phyloP scores from a whole-genome alignment of 1,284 basidiomycete species.

The Ganoderma multipileum region DNA sequence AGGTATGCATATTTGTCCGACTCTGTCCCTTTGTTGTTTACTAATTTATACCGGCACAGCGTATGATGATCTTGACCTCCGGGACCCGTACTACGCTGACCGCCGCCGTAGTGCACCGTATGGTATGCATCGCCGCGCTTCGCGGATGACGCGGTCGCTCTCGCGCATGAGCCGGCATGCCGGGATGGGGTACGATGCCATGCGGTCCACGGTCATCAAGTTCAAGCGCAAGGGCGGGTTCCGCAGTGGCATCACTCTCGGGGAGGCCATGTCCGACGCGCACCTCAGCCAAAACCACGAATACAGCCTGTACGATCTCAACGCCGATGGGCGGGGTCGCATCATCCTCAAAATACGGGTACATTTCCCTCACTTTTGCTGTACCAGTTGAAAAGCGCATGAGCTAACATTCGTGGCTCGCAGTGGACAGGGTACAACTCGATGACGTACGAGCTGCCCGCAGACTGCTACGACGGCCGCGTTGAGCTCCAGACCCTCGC shows the following conservation, averaged over 20 bases:
- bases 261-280: conserved; percentile 71
- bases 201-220: conserved; percentile 61
- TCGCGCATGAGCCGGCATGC: conserved; percentile 40
- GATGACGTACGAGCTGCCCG: conserved; percentile 77
- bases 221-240: conserved; percentile 77
- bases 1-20: conserved; percentile 37
- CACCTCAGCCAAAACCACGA: conserved; percentile 64
- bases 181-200: conserved; percentile 48
- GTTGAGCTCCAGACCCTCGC: conserved; percentile 72
- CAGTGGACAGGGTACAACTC: conserved; percentile 78
- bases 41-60: conserved; percentile 39
- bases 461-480: conserved; percentile 70
- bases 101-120: conserved; percentile 38
- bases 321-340: conserved; percentile 62
- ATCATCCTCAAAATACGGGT: conserved; percentile 71
- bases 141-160: conserved; percentile 55
- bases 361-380: conserved; percentile 23
- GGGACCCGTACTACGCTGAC: conserved; percentile 36
- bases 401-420: conserved; percentile 9
- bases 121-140: conserved; percentile 50
- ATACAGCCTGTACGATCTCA: conserved; percentile 68
- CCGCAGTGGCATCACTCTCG: conserved; percentile 68
- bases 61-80: conserved; percentile 53
- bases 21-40: conserved; percentile 32
- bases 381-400: neutral